Base-by-base conservation (phyloP, 2,329 filamentous ascomycete species). In the Botrytis paeoniae region DNA sequence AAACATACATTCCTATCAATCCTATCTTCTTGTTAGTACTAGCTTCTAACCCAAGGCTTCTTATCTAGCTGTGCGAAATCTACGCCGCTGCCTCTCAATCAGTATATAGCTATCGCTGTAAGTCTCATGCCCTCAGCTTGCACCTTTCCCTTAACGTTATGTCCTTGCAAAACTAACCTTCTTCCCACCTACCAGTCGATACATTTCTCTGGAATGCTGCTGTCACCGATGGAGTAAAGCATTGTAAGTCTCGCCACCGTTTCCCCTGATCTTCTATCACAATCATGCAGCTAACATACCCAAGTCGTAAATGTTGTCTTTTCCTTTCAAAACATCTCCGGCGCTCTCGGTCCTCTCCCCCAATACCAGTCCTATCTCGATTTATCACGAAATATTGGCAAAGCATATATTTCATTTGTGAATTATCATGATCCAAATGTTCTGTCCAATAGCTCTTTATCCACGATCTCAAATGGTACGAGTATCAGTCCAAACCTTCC, bases 281-380 rank as follows among this genome's bases (percentile, higher is more conserved):
- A 57, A 57, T 25, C 1, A 18, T n/a, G 4, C 3, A 10, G 41
- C 54, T 70, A 37, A 70, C 32, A 43, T 9, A 4, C 25, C 12
- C 16, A 32, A 70, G 69, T 86, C 70, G 81, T 82, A 76, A 86
- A 87, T 66, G 85, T 86, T 0, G 84, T 84, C 3, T 87, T 85
- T 76, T 84, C 82, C 74, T 86, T 87, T 77, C 84, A 86, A 77
- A 86, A 87, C 72, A 85, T 86, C 63, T 83, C 82, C 1, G 85
- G 85, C 0, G 74, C 83, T 37, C 78, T 86, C n/a, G 85, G 85
- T 0, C 82, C 85, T 0, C 81, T 84, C 35, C 85, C 85, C 0
- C 74, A 81, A 68, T 84, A 82, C 45, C 83, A 85, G 64, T 80
- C 77, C 35, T 82, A 85, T 60, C 75, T 74, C 0, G 59, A 73